Conservation (phyloP, 306 rosid genomes). For the Trifolium pratense region DNA sequence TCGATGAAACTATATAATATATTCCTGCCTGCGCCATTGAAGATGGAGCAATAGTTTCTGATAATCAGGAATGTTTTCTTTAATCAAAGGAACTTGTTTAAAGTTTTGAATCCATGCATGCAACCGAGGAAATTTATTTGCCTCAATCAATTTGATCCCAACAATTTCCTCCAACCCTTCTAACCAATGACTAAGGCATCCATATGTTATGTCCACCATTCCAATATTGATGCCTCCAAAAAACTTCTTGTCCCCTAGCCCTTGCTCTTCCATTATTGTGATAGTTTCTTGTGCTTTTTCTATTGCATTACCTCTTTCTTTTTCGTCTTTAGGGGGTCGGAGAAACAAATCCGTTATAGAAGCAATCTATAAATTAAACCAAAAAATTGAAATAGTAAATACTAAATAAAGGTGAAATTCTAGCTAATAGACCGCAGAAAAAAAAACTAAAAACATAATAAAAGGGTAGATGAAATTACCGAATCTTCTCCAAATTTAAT, state of each 20-base stretch:
- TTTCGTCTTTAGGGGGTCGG: conserved; percentile 33
- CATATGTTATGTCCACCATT: conserved; percentile 53
- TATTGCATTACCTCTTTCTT: conserved; percentile 37
- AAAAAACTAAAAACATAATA: not conserved
- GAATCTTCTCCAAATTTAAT: conserved; percentile 51
- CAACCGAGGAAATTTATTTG: conserved; percentile 41
- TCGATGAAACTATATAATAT: not conserved
- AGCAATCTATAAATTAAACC: conserved; percentile 7
- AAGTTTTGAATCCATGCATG: conserved; percentile 46
- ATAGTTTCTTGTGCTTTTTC: conserved; percentile 42
- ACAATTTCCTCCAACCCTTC: conserved; percentile 49
- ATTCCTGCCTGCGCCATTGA: conserved; percentile 36
- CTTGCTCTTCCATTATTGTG: conserved; percentile 43
- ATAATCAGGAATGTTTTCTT: conserved; percentile 47
- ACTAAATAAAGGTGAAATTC: too few relatives aligned
- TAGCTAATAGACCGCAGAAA: too few relatives aligned
- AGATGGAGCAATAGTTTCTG: conserved; percentile 43
- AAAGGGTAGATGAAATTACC: conserved; percentile 35
- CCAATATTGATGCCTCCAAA: conserved; percentile 50
- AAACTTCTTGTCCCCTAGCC: conserved; percentile 49
- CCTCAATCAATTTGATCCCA: conserved; percentile 49
- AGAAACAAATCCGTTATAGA: conserved; percentile 35
- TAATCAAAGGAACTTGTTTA: conserved; percentile 44
- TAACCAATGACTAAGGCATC: conserved; percentile 52
- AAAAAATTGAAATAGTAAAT: too few relatives aligned